Evolutionary conservation across 495 filamentous ascomycete species (phyloP).

Genomic region (Halenospora varia): DNA sequence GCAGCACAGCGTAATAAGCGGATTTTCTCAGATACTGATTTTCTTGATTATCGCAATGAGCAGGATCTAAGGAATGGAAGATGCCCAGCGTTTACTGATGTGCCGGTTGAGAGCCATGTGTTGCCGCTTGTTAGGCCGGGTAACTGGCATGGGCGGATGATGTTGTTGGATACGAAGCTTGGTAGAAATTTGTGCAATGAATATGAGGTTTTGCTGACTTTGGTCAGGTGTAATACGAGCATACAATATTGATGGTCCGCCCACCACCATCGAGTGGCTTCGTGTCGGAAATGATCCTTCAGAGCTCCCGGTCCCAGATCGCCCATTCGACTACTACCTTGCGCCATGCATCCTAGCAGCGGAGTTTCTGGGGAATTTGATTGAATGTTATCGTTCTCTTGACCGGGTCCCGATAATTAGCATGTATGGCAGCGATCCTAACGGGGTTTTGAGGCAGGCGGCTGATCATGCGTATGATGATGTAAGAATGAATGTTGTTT

Average conservation of each 20-base stretch:
- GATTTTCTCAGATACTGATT: neutral
- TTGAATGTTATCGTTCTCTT: slow-evolving; percentile 1
- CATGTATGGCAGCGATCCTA: neutral
- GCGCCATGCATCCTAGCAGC: neutral
- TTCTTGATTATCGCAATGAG: neutral
- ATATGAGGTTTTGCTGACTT: no score
- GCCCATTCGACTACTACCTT: neutral
- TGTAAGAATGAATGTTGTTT: no score
- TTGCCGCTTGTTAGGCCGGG: neutral
- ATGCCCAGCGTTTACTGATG: neutral
- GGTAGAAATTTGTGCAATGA: no score
- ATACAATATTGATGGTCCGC: neutral
- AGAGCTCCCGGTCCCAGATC: neutral
- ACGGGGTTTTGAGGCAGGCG: neutral
- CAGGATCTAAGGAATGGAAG: neutral
- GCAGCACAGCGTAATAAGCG: neutral
- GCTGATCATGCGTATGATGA: neutral
- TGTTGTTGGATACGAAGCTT: slow-evolving; percentile 1
- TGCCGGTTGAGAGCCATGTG: neutral
- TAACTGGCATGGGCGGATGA: neutral
- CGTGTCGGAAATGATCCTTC: neutral
- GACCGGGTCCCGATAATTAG: neutral
- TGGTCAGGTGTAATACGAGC: slow-evolving; percentile 5
- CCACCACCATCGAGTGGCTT: neutral
- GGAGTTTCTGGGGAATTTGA: neutral